Evolutionary conservation across 2,329 filamentous ascomycete species (phyloP).

Genomic region (Talaromyces marneffei): DNA sequence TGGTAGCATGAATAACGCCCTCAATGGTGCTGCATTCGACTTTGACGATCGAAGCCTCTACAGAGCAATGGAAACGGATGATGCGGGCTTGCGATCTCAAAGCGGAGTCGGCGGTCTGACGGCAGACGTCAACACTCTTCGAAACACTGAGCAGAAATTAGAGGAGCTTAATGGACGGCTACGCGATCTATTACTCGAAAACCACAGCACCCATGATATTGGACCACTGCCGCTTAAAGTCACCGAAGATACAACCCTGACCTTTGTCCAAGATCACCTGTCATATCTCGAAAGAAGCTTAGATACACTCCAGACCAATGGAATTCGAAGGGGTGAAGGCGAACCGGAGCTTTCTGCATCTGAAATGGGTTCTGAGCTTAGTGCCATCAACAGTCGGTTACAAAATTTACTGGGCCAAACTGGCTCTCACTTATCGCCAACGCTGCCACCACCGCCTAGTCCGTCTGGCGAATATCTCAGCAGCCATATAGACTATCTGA

Average conservation of each 20-base stretch:
- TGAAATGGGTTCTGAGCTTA: conserved; percentile 52
- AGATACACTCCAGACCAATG: conserved; percentile 48
- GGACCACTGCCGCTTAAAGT: conserved; percentile 33
- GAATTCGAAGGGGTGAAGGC: conserved; percentile 16
- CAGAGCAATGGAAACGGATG: conserved; percentile 59
- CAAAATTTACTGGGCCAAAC: conserved; percentile 51
- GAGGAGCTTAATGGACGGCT: conserved; percentile 63
- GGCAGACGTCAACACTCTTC: conserved; percentile 45
- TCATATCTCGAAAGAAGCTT: conserved; percentile 66
- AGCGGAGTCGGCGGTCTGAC: conserved; percentile 17
- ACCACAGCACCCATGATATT: conserved; percentile 31
- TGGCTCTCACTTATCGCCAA: conserved; percentile 39
- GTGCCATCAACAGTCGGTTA: conserved; percentile 59
- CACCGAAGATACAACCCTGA: conserved; percentile 22
- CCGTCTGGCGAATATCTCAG: conserved; percentile 54
- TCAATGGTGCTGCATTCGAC: conserved; percentile 53
- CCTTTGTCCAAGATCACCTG: conserved; percentile 51
- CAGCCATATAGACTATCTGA: conserved; percentile 70
- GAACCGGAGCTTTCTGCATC: conserved; percentile 19
- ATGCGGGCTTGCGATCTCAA: conserved; percentile 35
- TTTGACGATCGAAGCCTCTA: conserved; percentile 77
- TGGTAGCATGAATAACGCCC: conserved; percentile 18
- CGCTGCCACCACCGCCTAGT: conserved; percentile 54
- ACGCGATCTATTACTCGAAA: conserved; percentile 57
- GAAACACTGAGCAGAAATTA: conserved; percentile 59